phyloP scores from a whole-genome alignment of 2,329 filamentous ascomycete genomes.

The Coleophoma cylindrospora region DNA sequence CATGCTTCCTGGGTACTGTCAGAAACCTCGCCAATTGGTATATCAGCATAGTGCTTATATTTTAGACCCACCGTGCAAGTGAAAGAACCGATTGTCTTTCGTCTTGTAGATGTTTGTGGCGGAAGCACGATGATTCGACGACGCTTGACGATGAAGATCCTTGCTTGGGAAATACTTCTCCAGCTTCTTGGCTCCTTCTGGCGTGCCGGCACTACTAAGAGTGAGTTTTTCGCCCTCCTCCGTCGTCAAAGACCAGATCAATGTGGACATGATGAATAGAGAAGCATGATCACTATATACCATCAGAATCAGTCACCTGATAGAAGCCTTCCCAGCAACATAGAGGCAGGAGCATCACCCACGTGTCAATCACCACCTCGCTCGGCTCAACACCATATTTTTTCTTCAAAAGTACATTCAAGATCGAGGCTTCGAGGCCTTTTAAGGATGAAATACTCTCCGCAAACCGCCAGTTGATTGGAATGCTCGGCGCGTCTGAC shows the following conservation, averaged over 20 bases:
- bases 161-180: slow-evolving; percentile 15
- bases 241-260: slow-evolving; percentile 4
- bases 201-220: background rate
- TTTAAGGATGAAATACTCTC: slow-evolving; percentile 46
- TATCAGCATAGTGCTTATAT: no score
- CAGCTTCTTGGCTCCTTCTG: slow-evolving; percentile 1
- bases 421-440: slow-evolving; percentile 39
- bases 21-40: background rate
- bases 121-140: slow-evolving; percentile 21
- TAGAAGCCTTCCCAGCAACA: background rate
- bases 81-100: slow-evolving; percentile 39
- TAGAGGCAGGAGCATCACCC: slow-evolving; percentile 8
- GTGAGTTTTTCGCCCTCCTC: slow-evolving; percentile 2
- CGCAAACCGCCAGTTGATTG: slow-evolving; percentile 52
- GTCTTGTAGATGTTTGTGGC: slow-evolving; percentile 42
- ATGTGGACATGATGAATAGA: slow-evolving; percentile 25
- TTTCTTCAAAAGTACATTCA: slow-evolving; percentile 37
- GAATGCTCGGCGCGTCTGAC: slow-evolving; percentile 36
- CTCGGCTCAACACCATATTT: slow-evolving; percentile 37
- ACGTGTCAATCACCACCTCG: slow-evolving; percentile 41
- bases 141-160: slow-evolving; percentile 16
- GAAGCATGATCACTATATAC: slow-evolving; percentile 24
- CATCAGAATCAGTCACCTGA: slow-evolving; percentile 25
- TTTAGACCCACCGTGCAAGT: slow-evolving; percentile 33
- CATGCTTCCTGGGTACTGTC: slow-evolving; percentile 24